Evolutionary conservation across 305 asterid genomes (phyloP), one percentile per base, ranked within the genome.

Genomic region (Fraxinus angustifolia): DNA sequence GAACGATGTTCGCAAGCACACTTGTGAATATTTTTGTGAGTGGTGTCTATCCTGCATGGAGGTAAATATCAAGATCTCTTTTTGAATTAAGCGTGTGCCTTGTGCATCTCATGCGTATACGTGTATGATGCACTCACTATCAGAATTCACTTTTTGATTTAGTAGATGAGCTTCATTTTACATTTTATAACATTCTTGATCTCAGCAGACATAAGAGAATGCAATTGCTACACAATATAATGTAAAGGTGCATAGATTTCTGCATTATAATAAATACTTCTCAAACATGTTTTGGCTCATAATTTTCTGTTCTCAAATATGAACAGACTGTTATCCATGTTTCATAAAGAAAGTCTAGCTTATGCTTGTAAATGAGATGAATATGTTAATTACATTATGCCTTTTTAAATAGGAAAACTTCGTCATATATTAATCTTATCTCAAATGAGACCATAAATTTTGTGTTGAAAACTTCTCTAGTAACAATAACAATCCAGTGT

Each of bases 21-120:
- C 96, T 96, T 67, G 72, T 88, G 31, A 72, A 88, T 83, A 87
- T 83, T 74, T 96, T 90, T 87, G 83, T 85, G 89, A 85, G 84
- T 79, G 78, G 92, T 83, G 35, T 72, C 82, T 81, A 72, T 84
- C 90, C 92, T 79, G 91, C 85, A 74, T 85, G 88, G 94, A 95
- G 99, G 98, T 94, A 88, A 84, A 80, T 68, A 34, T 75, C 68
- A 70, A 35, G 56, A 8, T 67, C 33, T 26, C 82, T 36, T 75
- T 72, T 56, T 56, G 10, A 56, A 19, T 56, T 56, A 17, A n/a
- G 67, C 17, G 28, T 56, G 8, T 56, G 8, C 67, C 8, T 17
- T 56, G 67, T 17, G 26, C 1, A 3, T 56, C 26, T 48, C 58
- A 48, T 14, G 6, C 6, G 6, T 14, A 56, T 17, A n/a, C 5